Conservation (phyloP, 2,329 filamentous ascomycete genomes). For the Biscogniauxia mediterranea region DNA sequence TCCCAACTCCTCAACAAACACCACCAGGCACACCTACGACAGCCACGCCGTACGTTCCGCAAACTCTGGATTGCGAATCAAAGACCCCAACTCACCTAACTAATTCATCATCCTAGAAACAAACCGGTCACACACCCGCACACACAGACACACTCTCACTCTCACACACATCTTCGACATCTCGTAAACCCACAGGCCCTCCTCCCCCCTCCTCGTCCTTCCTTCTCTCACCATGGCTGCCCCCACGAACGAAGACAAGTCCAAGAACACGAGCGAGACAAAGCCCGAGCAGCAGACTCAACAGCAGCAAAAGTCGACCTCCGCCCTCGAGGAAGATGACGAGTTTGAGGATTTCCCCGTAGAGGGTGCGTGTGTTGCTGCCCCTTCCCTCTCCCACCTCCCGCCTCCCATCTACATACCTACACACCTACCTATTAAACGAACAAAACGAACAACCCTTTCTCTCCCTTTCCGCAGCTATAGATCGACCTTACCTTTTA, state of each 20-base stretch:
- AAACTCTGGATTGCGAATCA: neutral
- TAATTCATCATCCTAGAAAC: neutral
- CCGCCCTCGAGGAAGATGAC: constrained; percentile 90
- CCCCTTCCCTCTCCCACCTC: neutral
- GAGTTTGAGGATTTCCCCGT: constrained; percentile 99
- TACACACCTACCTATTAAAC: too few species aligned
- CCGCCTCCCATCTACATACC: too few species aligned
- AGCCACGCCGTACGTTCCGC: neutral
- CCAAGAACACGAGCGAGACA: constrained; percentile 39
- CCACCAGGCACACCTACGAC: constrained; percentile 17
- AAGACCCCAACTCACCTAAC: neutral
- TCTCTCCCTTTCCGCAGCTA: neutral
- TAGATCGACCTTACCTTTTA: neutral
- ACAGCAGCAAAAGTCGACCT: constrained; percentile 59
- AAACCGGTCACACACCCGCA: neutral
- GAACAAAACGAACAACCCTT: too few species aligned
- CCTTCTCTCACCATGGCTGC: constrained; percentile 32
- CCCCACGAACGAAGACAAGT: constrained; percentile 38
- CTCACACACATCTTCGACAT: neutral
- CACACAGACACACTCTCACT: neutral
- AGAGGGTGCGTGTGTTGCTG: constrained; percentile 64
- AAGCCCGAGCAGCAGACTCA: constrained; percentile 47
- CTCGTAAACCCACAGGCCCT: constrained; percentile 5
- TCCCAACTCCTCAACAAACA: constrained; percentile 4
- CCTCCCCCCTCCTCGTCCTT: too few species aligned